These are phyloP conservation scores for Trichophyton equinum DNA, from an alignment of 2,329 filamentous ascomycete species.

Conservation along the genomic window DNA sequence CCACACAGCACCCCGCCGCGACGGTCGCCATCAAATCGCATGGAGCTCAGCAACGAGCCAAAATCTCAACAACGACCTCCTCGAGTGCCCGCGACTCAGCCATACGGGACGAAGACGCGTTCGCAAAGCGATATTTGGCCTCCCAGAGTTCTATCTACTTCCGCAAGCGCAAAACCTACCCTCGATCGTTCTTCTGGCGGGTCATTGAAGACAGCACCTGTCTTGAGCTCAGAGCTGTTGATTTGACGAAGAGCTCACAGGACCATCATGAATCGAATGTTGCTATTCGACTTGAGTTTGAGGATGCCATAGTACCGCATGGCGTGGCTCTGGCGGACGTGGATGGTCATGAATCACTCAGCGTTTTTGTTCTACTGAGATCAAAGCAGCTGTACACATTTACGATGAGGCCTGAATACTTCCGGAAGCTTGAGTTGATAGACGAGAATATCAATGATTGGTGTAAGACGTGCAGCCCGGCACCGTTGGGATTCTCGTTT, in stretches of 20 bases:
- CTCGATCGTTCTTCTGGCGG: constrained; percentile 82
- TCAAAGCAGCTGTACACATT: constrained; percentile 73
- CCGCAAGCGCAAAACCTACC: constrained; percentile 59
- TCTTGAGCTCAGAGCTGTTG: constrained; percentile 70
- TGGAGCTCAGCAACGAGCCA: constrained; percentile 34
- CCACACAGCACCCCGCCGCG: constrained; percentile 55
- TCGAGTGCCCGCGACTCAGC: constrained; percentile 28
- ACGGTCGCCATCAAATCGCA: constrained; percentile 47
- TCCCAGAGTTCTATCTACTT: constrained; percentile 74
- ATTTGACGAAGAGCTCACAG: constrained; percentile 58
- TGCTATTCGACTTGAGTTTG: constrained; percentile 66
- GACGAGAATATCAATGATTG: constrained; percentile 64
- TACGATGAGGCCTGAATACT: constrained; percentile 69
- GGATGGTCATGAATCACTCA: constrained; percentile 62
- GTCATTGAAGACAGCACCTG: constrained; percentile 67
- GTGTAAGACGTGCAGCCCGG: constrained; percentile 61
- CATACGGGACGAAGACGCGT: constrained; percentile 52
- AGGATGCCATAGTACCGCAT: constrained; percentile 56
- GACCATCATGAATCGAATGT: constrained; percentile 56
- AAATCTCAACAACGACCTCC: constrained; percentile 36
- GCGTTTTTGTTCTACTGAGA: constrained; percentile 66
- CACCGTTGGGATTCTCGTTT: constrained; percentile 62
- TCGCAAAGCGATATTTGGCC: constrained; percentile 61
- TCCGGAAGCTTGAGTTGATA: constrained; percentile 54
- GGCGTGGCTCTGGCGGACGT: constrained; percentile 76